A percentile compares a stretch with the other conserved stretches of the same genome.
Conservation (phyloP, 495 filamentous ascomycete species). For the Penicillium maclennaniae region DNA sequence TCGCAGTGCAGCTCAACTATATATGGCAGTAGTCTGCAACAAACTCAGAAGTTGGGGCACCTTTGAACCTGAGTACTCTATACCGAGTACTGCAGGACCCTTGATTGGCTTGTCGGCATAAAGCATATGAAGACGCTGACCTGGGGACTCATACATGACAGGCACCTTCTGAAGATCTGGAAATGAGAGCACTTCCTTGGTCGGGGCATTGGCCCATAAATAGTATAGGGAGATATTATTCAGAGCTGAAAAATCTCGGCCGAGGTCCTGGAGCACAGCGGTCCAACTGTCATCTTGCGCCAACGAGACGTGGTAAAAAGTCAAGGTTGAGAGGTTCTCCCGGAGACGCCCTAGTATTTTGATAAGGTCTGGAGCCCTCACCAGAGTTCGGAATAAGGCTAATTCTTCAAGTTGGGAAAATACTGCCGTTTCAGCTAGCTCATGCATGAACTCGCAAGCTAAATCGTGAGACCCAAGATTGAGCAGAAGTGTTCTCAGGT, state of each 20-base stretch:
- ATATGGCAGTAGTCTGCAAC: constrained; percentile 7
- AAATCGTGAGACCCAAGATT: constrained; percentile 26
- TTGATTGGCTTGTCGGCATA: constrained; percentile 18
- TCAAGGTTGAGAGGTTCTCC: constrained; percentile 11
- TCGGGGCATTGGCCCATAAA: constrained; percentile 19
- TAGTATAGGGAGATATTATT: constrained; percentile 23
- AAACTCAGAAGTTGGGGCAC: constrained; percentile 18
- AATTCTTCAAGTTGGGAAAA: constrained; percentile 22
- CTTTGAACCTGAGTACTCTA: constrained; percentile 25
- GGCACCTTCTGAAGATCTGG: constrained; percentile 18
- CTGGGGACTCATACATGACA: constrained; percentile 2
- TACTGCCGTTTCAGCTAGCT: constrained; percentile 18
- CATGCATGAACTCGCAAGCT: constrained; percentile 27
- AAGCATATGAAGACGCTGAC: constrained; percentile 14
- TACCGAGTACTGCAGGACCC: constrained; percentile 16
- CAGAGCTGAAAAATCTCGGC: constrained; percentile 9
- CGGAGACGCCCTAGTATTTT: constrained; percentile 13
- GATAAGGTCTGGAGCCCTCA: constrained; percentile 15
- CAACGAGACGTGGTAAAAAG: constrained; percentile 22
- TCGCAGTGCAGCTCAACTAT: neutral
- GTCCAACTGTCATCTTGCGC: constrained; percentile 16
- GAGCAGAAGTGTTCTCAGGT: constrained; percentile 19
- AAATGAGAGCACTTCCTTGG: constrained; percentile 18
- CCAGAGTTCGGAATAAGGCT: constrained; percentile 19
- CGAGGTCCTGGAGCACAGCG: constrained; percentile 14